Conservation (phyloP, 768 basidiomycete species). For the Pleurotus ostreatus region DNA sequence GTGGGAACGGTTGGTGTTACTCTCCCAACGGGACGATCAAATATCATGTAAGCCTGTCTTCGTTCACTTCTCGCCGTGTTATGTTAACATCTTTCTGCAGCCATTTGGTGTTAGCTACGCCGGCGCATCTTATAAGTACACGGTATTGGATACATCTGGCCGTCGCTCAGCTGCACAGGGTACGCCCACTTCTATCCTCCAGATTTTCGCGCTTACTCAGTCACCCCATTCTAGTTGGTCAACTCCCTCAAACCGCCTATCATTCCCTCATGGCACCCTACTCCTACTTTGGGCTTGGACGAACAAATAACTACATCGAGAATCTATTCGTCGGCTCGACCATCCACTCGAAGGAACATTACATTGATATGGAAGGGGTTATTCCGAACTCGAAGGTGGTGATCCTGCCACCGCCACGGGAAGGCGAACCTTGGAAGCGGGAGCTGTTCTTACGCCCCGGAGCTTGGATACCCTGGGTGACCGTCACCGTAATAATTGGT, state of each 20-base stretch:
- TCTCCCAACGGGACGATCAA: slow-evolving; percentile 50
- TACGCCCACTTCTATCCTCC: slow-evolving; percentile 21
- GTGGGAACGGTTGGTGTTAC: slow-evolving; percentile 77
- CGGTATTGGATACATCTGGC: slow-evolving; percentile 88
- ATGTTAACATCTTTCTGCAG: slow-evolving; percentile 31
- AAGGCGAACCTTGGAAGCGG: slow-evolving; percentile 70
- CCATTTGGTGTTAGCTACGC: slow-evolving; percentile 93
- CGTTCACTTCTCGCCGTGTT: slow-evolving; percentile 8
- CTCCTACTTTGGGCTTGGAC: slow-evolving; percentile 92
- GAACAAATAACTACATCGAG: slow-evolving; percentile 99
- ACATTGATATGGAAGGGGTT: slow-evolving; percentile 92
- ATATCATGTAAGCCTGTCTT: slow-evolving; percentile 64
- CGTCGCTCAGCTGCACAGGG: slow-evolving; percentile 88
- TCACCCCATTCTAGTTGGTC: slow-evolving; percentile 55
- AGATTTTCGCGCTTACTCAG: neutral
- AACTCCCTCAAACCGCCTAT: slow-evolving; percentile 91
- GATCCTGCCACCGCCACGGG: slow-evolving; percentile 71
- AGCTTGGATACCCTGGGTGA: slow-evolving; percentile 98
- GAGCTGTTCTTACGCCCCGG: slow-evolving; percentile 92
- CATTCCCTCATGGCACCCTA: slow-evolving; percentile 89
- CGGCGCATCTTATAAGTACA: slow-evolving; percentile 96
- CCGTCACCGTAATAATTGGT: slow-evolving; percentile 75
- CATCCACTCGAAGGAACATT: slow-evolving; percentile 64
- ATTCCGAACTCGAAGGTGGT: slow-evolving; percentile 97
- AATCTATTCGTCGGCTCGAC: slow-evolving; percentile 96